Base-by-base conservation (phyloP, 106 monocot genomes). In the Apostasia ramifera region DNA sequence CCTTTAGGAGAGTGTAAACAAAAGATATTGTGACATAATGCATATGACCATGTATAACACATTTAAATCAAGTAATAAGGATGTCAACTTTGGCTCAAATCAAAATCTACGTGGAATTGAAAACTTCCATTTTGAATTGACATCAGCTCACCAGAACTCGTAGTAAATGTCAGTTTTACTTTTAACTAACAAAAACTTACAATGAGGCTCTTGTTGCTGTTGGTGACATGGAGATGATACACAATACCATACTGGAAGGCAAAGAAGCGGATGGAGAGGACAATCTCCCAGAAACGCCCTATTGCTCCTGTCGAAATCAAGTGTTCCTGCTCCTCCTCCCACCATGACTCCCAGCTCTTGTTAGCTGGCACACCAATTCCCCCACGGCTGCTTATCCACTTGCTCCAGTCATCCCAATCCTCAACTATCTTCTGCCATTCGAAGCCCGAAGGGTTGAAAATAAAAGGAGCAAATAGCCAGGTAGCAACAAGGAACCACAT, bases 301-400 rank as follows among this genome's bases (percentile, higher is more conserved):
- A 93, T 46, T 26, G 90, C 70, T 37, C 93, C 87, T 4, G 98
- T 90, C 13, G 81, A 85, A 60, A 74, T 73, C 63, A 98, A 75
- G 68, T 98, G 98, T 46, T 98, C 98, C 67, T 98, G 98, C 47
- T 98, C 98, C 53, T 93, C 93, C 7, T 92, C 85, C 98, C 93
- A 99, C 98, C 98, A 99, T 0, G 93, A 93, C 45, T 99, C 98
- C 98, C 98, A 99, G 72, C 90, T 93, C 63, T 93, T 99, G 71
- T 81, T 90, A 14, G 87, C 87, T 4, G 98, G 93, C 6, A 99
- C 88, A 69, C 98, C 93, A 54, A 99, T 82, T 2, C 98, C 98
- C 59, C 98, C 98, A 6, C 87, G 66, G 70, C 90, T 93, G 66
- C 68, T 85, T 0, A 99, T 93, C 98, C 98, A 99, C 55, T 90